Base-by-base conservation (phyloP, 257 asterid genomes). In the Knoxia roxburghii region DNA sequence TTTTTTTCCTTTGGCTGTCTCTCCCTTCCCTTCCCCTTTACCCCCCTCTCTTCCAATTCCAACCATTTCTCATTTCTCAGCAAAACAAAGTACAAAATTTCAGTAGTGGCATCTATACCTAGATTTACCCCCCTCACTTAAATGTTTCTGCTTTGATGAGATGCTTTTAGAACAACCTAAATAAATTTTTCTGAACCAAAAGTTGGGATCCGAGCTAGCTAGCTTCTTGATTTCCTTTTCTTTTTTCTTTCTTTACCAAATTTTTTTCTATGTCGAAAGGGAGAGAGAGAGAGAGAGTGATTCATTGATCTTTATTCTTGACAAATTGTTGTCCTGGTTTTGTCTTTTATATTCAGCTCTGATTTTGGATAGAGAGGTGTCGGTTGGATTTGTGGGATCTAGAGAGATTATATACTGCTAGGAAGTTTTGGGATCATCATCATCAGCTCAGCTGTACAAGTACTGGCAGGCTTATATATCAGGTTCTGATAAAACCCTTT, bases 361-460 rank as follows among this genome's bases (percentile, higher is more conserved):
- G 75, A 32, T 59, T 72, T 69, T 52, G 39, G 76, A 74, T 75
- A 66, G 73, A 26, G 75, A 74, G 15, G 49, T 77, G 64, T 77
- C 82, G 62, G 51, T 66, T 61, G 67, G 43, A 30, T 56, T 45
- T 65, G 58, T 61, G 72, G 71, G 72, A 78, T 71, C 64, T 61
- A 65, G 45, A 75, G 57, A 56, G n/a, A n/a, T n/a, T n/a, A n/a
- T 72, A 54, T 32, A 9, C 61, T 64, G 68, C 49, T 3, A 72
- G 68, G 57, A 50, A 56, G 68, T 72, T 68, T 62, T 76, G 57
- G 84, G 87, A 83, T 85, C 84, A 68, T 40, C 81, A 46, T 51
- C 80, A 39, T 41, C 77, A 67, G 23, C 58, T 2, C 54, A 20
- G 46, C 32, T 45, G 56, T 55, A 9, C 75, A 63, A 70, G 62